Evolutionary conservation across 1,284 basidiomycete species (phyloP).

Genomic region (Agaricales sp.): DNA sequence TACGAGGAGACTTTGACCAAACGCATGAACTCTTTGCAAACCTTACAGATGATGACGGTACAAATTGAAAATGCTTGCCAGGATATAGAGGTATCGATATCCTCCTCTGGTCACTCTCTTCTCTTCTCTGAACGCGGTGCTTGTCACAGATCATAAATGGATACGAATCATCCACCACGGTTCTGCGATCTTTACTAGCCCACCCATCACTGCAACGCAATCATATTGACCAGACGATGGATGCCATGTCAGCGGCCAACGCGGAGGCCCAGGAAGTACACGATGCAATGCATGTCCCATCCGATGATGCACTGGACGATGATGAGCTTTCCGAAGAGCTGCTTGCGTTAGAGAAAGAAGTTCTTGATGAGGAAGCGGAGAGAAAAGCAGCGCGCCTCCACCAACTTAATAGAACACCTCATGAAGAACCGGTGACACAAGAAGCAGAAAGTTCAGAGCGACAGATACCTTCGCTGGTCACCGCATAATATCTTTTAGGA

Average conservation of each 20-base stretch:
- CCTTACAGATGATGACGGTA: conserved; percentile 66
- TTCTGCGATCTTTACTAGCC: conserved; percentile 65
- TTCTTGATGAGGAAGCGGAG: conserved; percentile 26
- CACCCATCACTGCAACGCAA: conserved; percentile 74
- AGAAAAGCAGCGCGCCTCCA: conserved; percentile 3
- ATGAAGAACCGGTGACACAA: neutral
- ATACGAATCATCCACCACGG: conserved; percentile 74
- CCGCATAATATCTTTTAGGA: too few relatives aligned
- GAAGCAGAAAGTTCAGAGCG: too few relatives aligned
- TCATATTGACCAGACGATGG: conserved; percentile 78
- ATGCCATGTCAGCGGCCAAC: conserved; percentile 75
- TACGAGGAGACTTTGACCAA: conserved; percentile 72
- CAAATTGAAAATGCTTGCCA: conserved; percentile 83
- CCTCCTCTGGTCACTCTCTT: neutral
- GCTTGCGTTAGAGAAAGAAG: conserved; percentile 38
- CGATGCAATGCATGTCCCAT: conserved; percentile 61
- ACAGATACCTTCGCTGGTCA: too few relatives aligned
- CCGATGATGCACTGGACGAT: conserved; percentile 43
- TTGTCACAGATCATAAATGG: conserved; percentile 67
- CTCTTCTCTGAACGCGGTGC: conserved; percentile 1
- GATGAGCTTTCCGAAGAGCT: conserved; percentile 55
- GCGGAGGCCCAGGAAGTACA: conserved; percentile 78
- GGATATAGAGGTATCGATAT: conserved; percentile 64
- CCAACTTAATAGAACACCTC: neutral
- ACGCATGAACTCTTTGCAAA: conserved; percentile 65